A percentile compares a stretch with the other conserved stretches of the same genome.
These are phyloP conservation scores for Isabelozyma pseudorhagii DNA, from an alignment of 805 yeast species.

Conservation along the genomic window DNA sequence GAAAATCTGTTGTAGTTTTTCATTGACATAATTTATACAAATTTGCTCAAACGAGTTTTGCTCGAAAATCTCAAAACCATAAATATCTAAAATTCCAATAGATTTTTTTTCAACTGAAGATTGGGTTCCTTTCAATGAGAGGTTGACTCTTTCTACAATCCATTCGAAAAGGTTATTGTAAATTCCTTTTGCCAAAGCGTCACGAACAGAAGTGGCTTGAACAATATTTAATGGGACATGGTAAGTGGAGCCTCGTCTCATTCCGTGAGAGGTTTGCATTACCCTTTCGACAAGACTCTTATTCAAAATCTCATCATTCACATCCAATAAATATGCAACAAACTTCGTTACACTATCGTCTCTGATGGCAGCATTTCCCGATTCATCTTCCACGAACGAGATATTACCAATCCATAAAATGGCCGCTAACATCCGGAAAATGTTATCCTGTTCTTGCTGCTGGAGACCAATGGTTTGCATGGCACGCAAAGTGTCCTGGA, in stretches of 20 bases:
- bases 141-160: slow-evolving; percentile 90
- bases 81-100: slow-evolving; percentile 91
- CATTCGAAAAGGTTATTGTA: slow-evolving; percentile 93
- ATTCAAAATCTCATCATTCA: slow-evolving; percentile 61
- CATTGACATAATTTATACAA: slow-evolving; percentile 94
- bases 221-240: slow-evolving; percentile 89
- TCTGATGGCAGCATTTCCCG: slow-evolving; percentile 77
- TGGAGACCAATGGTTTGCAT: slow-evolving; percentile 84
- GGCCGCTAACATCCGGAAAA: slow-evolving; percentile 80
- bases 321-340: slow-evolving; percentile 87
- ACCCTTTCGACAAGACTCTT: slow-evolving; percentile 75
- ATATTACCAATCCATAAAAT: slow-evolving; percentile 95
- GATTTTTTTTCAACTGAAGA: slow-evolving; percentile 47
- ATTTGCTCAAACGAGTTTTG: slow-evolving; percentile 93
- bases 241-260: slow-evolving; percentile 86
- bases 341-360: slow-evolving; percentile 92
- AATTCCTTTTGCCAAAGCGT: slow-evolving; percentile 91
- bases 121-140: slow-evolving; percentile 54
- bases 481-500: slow-evolving; percentile 75
- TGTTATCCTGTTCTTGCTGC: slow-evolving; percentile 83
- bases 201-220: slow-evolving; percentile 93
- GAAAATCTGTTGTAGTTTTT: slow-evolving; percentile 93
- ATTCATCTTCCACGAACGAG: slow-evolving; percentile 79
- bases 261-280: slow-evolving; percentile 87
- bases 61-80: slow-evolving; percentile 94